Base-by-base conservation (phyloP, 306 rosid genomes). In the Hylodesmum podocarpum region DNA sequence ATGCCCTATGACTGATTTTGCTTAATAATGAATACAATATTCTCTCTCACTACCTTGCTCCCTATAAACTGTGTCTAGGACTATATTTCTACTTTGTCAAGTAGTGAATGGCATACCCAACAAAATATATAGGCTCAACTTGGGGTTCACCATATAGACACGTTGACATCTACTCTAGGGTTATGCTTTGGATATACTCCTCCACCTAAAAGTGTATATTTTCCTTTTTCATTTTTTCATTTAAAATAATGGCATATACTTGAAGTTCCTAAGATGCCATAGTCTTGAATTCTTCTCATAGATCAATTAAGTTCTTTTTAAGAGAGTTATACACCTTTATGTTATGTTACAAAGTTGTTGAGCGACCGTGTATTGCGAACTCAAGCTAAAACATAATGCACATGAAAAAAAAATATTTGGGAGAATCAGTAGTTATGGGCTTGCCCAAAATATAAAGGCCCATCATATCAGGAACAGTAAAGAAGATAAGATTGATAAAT, bases 111-210 rank as follows among this genome's bases (percentile, higher is more conserved):
- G 16, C 50, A 31, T 39, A n/a, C 64, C 46, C 63, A 66, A 72
- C 41, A 24, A 25, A 15, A 69, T 83, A 75, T 80, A 84, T 84
- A 84, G 79, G 67, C 54, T 3, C 54, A 24, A 37, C 27, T 29
- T 0, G 4, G 57, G 36, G 3, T 11, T 15, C n/a, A 63, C 46
- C 46, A 2, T 11, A 13, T 11, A 13, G 10, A 37, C 25, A 37
- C 59, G 49, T 11, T 50, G 62, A 69, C 81, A 81, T 81, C 66
- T 59, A 0, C 63, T 16, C 0, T 1, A 55, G 72, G 62, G 49
- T 75, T 70, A 75, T 79, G 75, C 87, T 76, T 18, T 54, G 82
- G 82, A 84, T 84, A 84, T 84, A 13, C 84, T 43, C 14, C 0
- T 58, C 10, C 13, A 6, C 5, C 21, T 3, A 1, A 16, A 10